phyloP scores from a whole-genome alignment of 2,329 filamentous ascomycete species.

The Neoscytalidium dimidiatum region DNA sequence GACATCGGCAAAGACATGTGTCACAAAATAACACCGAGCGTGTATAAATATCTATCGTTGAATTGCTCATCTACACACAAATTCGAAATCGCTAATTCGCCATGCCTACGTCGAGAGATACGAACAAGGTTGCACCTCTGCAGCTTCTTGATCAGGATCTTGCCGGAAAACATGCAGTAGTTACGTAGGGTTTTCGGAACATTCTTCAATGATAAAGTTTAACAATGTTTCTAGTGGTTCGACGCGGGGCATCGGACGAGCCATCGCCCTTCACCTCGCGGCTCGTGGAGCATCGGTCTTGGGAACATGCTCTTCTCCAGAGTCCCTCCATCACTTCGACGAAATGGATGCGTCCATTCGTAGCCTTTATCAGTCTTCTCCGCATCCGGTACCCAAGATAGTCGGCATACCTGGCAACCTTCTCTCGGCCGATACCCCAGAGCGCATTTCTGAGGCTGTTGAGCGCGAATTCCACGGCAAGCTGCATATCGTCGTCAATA shows the following conservation, averaged over 20 bases:
- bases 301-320: constrained; percentile 31
- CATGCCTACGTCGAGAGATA: no score
- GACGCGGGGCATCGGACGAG: constrained; percentile 33
- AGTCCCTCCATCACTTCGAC: constrained; percentile 30
- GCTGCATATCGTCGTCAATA: constrained; percentile 31
- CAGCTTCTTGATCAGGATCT: no score
- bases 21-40: no score
- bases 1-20: no score
- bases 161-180: no score
- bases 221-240: constrained; percentile 31
- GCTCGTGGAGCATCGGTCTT: constrained; percentile 32
- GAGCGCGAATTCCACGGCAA: constrained; percentile 23
- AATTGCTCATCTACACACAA: no score
- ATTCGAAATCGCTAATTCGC: no score
- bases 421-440: constrained; percentile 23
- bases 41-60: no score
- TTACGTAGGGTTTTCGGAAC: no score
- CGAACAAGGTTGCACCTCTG: no score
- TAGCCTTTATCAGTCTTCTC: constrained; percentile 22
- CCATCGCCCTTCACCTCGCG: constrained; percentile 32
- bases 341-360: constrained; percentile 23
- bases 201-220: no score
- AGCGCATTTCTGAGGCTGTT: constrained; percentile 22
- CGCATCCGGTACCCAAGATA: constrained; percentile 21
- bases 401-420: constrained; percentile 28